Evolutionary conservation across 805 yeast genomes (phyloP), one percentile per base, ranked within the genome.

Genomic region (Saturnispora besseyi): DNA sequence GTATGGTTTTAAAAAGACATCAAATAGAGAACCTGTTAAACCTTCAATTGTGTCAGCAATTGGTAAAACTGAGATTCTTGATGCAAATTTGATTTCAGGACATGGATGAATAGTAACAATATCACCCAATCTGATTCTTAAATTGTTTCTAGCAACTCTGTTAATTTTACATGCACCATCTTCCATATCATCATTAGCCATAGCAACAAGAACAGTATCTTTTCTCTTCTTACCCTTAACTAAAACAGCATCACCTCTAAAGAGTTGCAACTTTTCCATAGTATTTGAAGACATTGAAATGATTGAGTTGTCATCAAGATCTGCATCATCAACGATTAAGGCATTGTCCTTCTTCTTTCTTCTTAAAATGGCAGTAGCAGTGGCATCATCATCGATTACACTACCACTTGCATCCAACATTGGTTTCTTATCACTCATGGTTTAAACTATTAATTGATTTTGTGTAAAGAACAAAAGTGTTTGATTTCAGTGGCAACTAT

Each of bases 21-120:
- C 99, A 60, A 93, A 93, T 59, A 93, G 74, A 9, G 96, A 88
- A 55, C 99, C 99, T 13, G 97, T 93, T 53, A 93, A 77, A 55
- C 99, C 99, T 72, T 93, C 99, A 57, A 93, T 91, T 49, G 99
- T 90, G 65, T 93, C 99, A 53, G 97, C 96, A 64, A 93, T 87
- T 51, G 99, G 99, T 69, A 93, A 75, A 44, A 91, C 96, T 10
- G 96, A 84, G 62, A 93, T 91, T 69, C 98, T 80, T 55, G 87
- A 75, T 59, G 99, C 98, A 64, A 90, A 93, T 72, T 93, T 91
- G 77, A 93, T 91, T 67, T 93, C 99, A 18, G 99, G 96, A 67
- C 96, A 91, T 44, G 99, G 93, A 65, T 87, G 96, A 53, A 93
- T 76, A 29, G 96, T 77, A 52, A 93, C 80, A 53, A 93, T 77